Evolutionary conservation across 2,329 filamentous ascomycete genomes (phyloP).

Genomic region (Penicillium sp.): DNA sequence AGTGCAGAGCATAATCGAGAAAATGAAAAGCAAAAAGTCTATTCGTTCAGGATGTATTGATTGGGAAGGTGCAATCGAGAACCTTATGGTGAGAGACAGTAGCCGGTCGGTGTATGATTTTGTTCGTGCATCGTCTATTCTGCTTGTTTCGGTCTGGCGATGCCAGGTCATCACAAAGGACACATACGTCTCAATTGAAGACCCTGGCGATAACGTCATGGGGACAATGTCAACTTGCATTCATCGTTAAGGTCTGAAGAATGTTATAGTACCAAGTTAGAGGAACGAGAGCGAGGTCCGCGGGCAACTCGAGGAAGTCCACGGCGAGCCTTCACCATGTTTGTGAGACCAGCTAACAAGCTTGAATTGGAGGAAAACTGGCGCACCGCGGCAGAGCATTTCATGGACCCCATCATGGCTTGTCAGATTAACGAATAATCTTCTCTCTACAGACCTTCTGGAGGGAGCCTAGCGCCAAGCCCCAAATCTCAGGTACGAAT

Average conservation of each 20-base stretch:
- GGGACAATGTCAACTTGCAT: not conserved
- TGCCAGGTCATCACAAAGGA: not conserved
- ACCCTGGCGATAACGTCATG: not conserved
- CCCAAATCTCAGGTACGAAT: no score
- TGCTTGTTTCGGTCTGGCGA: not conserved
- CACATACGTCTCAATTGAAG: no score
- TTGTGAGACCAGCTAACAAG: no score
- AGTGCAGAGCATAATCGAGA: not conserved
- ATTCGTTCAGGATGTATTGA: not conserved
- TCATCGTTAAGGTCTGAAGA: not conserved
- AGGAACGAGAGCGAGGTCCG: not conserved
- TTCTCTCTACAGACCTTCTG: not conserved
- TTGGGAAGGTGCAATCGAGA: not conserved
- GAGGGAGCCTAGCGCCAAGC: not conserved
- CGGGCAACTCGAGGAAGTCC: constrained; percentile 4
- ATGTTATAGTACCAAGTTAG: not conserved
- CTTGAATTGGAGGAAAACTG: no score
- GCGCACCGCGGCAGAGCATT: no score
- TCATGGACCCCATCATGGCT: no score
- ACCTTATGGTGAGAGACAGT: not conserved
- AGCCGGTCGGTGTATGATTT: not conserved
- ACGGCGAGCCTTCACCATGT: not conserved
- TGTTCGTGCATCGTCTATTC: not conserved
- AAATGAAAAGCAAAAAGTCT: not conserved
- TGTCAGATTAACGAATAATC: not conserved